Evolutionary conservation across 2,329 filamentous ascomycete genomes (phyloP).

Genomic region (Paecilomyces fulvus): DNA sequence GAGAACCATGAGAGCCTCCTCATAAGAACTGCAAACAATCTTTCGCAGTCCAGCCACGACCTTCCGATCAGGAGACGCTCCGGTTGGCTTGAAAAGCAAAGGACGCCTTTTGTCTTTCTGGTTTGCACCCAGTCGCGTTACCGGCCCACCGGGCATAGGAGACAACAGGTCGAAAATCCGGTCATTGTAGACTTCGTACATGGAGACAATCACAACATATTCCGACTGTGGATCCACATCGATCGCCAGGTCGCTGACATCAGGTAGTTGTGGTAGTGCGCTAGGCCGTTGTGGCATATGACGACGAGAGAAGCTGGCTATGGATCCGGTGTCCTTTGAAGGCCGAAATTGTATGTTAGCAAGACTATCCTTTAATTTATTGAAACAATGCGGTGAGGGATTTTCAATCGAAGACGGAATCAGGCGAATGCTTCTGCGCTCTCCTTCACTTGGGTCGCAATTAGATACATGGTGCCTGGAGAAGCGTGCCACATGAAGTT

Average conservation of each 20-base stretch:
- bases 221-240: constrained; percentile 61
- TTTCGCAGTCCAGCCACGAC: constrained; percentile 88
- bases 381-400: neutral
- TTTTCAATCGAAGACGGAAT: neutral
- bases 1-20: constrained; percentile 80
- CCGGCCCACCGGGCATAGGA: constrained; percentile 34
- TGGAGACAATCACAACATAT: constrained; percentile 83
- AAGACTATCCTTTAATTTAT: constrained; percentile 15
- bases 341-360: constrained; percentile 31
- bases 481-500: constrained; percentile 5
- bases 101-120: constrained; percentile 68
- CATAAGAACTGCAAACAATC: constrained; percentile 71
- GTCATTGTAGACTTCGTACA: constrained; percentile 99
- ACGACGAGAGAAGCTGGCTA: constrained; percentile 47
- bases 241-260: constrained; percentile 62
- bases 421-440: neutral
- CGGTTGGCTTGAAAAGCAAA: constrained; percentile 85
- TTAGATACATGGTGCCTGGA: neutral
- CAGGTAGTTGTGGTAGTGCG: constrained; percentile 63
- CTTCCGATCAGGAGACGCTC: constrained; percentile 81
- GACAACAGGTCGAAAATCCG: constrained; percentile 90
- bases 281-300: constrained; percentile 61
- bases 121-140: constrained; percentile 36
- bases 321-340: constrained; percentile 49
- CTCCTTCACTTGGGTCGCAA: neutral